Base-by-base conservation (phyloP, 805 yeast species). In the Barnettozyma wickerhamii region DNA sequence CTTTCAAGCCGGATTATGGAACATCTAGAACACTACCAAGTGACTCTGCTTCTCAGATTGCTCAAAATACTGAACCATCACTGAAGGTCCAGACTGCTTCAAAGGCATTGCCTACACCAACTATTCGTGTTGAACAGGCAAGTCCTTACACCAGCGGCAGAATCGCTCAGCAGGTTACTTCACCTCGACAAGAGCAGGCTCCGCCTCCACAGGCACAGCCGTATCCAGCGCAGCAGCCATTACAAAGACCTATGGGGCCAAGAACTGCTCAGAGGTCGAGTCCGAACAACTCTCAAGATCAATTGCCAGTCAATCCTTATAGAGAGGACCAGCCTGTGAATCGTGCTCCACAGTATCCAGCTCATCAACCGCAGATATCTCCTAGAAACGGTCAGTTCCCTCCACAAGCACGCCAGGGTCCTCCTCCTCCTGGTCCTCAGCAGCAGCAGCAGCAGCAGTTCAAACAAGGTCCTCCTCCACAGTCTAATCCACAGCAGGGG, bases 1-100 rank as follows among this genome's bases (percentile, higher is more conserved):
- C 50, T 7, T 53, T 61, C 44, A 60, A 59, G 33, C 59, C 58
- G 27, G 59, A 52, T 35, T 57, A 60, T 33, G 43, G 31, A n/a
- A 30, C 46, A n/a, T 29, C 41, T 2, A 46, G 39, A 30, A 20
- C 13, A 19, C 34, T 35, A 15, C 15, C 17, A 37, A 28, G 46
- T 30, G 27, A 50, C 33, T 20, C 18, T 10, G n/a, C 32, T 15
- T 17, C 19, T 15, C 9, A 14, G 15, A 24, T 24, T 27, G 19
- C 15, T 19, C 19, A 18, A n/a, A 20, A 13, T 10, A 29, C 24
- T 36, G 40, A 53, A 41, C 47, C 55, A 23, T 27, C 24, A 17
- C 38, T 48, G 30, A 28, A 26, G 37, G n/a, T 41, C 29, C 49
- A 50, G 18, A 30, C 51, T 18, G 7, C 42, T 31, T 45, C 50